Percentiles rank a stretch among this genome's conserved stretches.
Conservation (phyloP, 306 rosid species). For the Herpetospermum pedunculosum region DNA sequence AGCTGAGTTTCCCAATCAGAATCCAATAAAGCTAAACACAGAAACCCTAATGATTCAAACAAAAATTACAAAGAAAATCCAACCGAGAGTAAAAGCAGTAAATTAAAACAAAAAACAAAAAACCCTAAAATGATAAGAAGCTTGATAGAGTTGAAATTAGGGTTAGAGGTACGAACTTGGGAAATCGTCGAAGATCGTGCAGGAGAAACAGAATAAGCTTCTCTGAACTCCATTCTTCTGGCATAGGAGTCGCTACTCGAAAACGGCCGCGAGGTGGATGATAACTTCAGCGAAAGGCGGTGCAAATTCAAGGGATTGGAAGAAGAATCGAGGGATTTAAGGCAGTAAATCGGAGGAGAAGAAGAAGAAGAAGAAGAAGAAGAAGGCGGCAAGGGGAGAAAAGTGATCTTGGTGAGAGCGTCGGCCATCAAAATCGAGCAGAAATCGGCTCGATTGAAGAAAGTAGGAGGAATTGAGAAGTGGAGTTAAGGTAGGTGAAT, state of each 20-base stretch:
- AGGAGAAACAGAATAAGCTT: background rate
- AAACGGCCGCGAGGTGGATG: background rate
- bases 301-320: background rate
- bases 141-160: background rate
- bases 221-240: background rate
- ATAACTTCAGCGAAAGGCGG: background rate
- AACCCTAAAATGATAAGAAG: background rate
- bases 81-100: background rate
- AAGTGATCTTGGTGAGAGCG: background rate
- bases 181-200: background rate
- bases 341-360: background rate
- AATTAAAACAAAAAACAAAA: background rate
- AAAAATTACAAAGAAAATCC: background rate
- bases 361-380: background rate
- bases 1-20: background rate
- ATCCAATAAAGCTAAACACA: background rate
- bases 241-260: background rate
- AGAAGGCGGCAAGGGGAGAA: background rate
- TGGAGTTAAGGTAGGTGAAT: background rate
- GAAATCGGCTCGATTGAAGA: background rate
- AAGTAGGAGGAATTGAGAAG: background rate
- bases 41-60: background rate
- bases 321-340: slow-evolving; percentile 1
- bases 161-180: background rate
- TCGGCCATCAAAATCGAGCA: background rate